phyloP scores from a whole-genome alignment of 805 yeast species.

The Kodamaea jinghongensis region DNA sequence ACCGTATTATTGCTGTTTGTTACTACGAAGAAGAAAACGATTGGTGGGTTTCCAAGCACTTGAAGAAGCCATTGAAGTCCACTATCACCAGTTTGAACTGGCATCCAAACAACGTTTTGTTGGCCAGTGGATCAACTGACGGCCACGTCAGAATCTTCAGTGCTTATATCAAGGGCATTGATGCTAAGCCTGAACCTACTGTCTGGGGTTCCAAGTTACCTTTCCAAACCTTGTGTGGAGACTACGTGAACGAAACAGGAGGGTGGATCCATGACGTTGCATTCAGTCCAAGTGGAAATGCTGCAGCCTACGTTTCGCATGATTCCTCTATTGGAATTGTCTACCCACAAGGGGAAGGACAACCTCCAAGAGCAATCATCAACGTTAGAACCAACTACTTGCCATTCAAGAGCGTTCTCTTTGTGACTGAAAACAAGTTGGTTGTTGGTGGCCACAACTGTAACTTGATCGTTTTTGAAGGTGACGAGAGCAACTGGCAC shows the following conservation, averaged over 20 bases:
- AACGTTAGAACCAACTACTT: conserved; percentile 64
- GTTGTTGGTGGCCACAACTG: conserved; percentile 92
- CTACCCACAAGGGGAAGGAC: conserved; percentile 67
- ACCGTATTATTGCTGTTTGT: conserved; percentile 91
- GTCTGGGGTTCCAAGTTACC: conserved; percentile 96
- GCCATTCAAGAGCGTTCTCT: conserved; percentile 77
- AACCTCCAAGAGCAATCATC: conserved; percentile 58
- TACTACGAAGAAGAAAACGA: conserved; percentile 94
- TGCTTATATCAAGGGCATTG: conserved; percentile 85
- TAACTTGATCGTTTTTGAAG: conserved; percentile 82
- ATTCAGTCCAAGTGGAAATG: conserved; percentile 77
- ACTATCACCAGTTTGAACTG: conserved; percentile 81
- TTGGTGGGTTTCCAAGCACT: conserved; percentile 99
- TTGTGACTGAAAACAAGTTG: conserved; percentile 62
- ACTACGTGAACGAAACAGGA: conserved; percentile 62
- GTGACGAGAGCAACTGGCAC: conserved; percentile 62
- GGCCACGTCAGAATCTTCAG: conserved; percentile 90
- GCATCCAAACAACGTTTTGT: conserved; percentile 89
- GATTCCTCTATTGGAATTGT: conserved; percentile 82
- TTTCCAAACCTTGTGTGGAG: conserved; percentile 87
- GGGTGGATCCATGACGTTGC: conserved; percentile 92
- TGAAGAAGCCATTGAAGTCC: conserved; percentile 90
- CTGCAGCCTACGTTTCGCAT: conserved; percentile 79
- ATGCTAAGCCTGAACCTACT: conserved; percentile 72
- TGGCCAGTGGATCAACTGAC: conserved; percentile 91